These are phyloP conservation scores for Fusarium nygamai DNA, from an alignment of 2,329 filamentous ascomycete species.

Conservation along the genomic window DNA sequence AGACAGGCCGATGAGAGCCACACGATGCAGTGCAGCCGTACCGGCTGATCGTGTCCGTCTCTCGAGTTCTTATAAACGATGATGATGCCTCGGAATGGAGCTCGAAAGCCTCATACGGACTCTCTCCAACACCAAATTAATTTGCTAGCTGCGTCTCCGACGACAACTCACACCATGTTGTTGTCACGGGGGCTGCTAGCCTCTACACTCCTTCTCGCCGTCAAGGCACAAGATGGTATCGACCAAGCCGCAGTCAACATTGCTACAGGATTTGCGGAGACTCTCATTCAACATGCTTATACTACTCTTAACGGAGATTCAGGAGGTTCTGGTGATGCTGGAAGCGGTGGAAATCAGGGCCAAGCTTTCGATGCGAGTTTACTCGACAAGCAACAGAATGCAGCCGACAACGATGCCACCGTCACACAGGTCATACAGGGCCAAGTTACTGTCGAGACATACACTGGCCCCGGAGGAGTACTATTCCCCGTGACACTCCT, in stretches of 20 bases:
- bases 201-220: constrained; percentile 29
- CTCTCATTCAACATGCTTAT: constrained; percentile 22
- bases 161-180: constrained; percentile 34
- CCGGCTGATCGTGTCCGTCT: not conserved
- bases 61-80: constrained; percentile 24
- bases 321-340: constrained; percentile 4
- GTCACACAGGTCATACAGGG: constrained; percentile 1
- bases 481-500: constrained; percentile 23
- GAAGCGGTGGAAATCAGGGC: constrained; percentile 1
- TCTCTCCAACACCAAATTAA: constrained; percentile 12
- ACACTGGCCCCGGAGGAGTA: constrained; percentile 10
- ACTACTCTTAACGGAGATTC: constrained; percentile 13
- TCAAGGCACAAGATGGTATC: constrained; percentile 22
- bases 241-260: constrained; percentile 22
- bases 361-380: constrained; percentile 22
- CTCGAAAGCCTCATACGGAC: not conserved
- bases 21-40: not conserved
- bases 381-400: not conserved
- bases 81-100: not conserved
- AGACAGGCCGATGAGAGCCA: constrained; percentile 22
- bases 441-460: constrained; percentile 9
- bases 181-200: constrained; percentile 33
- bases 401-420: not conserved
- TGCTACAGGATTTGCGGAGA: constrained; percentile 18
- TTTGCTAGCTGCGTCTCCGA: constrained; percentile 16